Conservation (phyloP, 768 basidiomycete genomes). For the Cystobasidium tubakii region DNA sequence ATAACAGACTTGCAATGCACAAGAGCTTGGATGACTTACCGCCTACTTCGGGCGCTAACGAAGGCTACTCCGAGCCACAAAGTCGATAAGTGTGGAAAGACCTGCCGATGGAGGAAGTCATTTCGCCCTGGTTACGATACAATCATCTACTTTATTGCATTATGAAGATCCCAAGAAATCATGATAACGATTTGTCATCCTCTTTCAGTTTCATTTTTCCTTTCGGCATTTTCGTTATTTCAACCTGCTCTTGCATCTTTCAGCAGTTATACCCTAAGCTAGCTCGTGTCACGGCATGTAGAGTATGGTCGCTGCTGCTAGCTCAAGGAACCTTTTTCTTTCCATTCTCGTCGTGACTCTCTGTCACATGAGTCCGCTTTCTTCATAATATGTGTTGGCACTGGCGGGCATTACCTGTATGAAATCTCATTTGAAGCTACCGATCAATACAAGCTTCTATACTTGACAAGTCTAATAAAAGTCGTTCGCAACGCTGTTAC, state of each 20-base stretch:
- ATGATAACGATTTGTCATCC: background rate
- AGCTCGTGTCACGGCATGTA: background rate
- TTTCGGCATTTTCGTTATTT: slow-evolving; percentile 1
- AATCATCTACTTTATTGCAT: too few species aligned
- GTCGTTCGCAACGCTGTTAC: too few species aligned
- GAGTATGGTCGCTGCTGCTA: background rate
- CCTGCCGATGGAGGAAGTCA: too few species aligned
- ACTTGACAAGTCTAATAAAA: too few species aligned
- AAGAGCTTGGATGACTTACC: slow-evolving; percentile 28
- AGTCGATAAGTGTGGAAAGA: slow-evolving; percentile 5
- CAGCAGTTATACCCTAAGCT: background rate
- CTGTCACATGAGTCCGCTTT: too few species aligned
- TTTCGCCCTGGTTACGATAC: too few species aligned
- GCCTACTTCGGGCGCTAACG: slow-evolving; percentile 10
- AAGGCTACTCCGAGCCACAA: slow-evolving; percentile 19
- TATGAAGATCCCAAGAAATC: background rate
- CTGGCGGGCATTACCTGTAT: background rate
- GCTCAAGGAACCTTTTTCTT: background rate
- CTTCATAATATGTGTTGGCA: background rate
- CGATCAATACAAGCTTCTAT: background rate
- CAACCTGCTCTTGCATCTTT: background rate
- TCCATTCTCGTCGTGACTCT: background rate
- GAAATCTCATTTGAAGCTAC: background rate
- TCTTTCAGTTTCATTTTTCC: background rate
- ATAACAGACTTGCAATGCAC: slow-evolving; percentile 31